These are phyloP conservation scores for Saprolegnia diclina DNA, from an alignment of 352 stramenopile genomes.

Conservation along the genomic window DNA sequence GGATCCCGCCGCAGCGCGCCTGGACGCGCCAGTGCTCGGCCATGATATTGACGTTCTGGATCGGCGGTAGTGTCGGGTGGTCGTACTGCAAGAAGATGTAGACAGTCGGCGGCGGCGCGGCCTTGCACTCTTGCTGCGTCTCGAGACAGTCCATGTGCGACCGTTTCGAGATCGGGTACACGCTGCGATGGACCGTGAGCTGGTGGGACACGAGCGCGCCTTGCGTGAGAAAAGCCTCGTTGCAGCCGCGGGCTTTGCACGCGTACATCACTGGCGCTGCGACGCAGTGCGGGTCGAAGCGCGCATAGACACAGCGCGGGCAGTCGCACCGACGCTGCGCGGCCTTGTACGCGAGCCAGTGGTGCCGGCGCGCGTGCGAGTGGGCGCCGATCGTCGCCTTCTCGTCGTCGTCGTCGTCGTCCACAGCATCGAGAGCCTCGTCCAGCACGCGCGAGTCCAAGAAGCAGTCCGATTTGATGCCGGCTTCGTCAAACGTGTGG, in stretches of 20 bases:
- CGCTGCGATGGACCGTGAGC: background rate
- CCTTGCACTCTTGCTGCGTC: background rate
- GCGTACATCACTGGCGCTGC: background rate
- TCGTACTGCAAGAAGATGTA: conserved; percentile 23
- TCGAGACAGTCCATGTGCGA: conserved; percentile 4
- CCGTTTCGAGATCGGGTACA: conserved; percentile 12
- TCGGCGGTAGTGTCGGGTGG: background rate
- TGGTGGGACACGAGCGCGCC: conserved; percentile 10
- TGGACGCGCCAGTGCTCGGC: conserved; percentile 3
- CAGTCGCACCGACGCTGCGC: conserved; percentile 1
- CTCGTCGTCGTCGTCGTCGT: no score
- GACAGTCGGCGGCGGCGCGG: conserved; percentile 13
- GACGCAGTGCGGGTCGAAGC: background rate
- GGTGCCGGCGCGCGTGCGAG: no score
- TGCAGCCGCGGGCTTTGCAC: background rate
- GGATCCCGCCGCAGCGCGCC: background rate
- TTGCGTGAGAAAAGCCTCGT: background rate
- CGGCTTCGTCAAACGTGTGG: no score
- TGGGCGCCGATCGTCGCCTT: no score
- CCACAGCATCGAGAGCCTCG: no score
- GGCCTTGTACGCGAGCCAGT: conserved; percentile 1
- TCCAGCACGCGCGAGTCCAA: no score
- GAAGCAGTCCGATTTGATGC: no score
- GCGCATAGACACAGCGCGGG: conserved; percentile 14
- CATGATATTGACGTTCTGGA: background rate